These are phyloP conservation scores for Periconia sp. DNA, from an alignment of 2,329 filamentous ascomycete species.

Conservation along the genomic window DNA sequence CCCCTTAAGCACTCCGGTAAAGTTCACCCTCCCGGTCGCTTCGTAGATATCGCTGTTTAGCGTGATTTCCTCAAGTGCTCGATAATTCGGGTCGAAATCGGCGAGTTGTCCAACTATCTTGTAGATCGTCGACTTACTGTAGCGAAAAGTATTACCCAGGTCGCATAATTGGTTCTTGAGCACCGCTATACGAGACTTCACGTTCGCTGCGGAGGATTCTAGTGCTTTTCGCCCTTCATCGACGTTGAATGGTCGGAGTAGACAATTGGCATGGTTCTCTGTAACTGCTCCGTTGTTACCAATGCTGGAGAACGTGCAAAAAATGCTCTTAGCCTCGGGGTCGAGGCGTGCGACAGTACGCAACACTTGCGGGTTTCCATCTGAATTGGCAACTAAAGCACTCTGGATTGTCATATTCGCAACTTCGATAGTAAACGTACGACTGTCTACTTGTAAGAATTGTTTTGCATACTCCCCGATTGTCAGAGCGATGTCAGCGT, in stretches of 20 bases:
- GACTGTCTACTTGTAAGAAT: too few species aligned
- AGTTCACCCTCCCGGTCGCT: constrained; percentile 13
- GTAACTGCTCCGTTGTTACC: too few species aligned
- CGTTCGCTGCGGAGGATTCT: too few species aligned
- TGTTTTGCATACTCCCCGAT: constrained; percentile 34
- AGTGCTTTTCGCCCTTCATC: too few species aligned
- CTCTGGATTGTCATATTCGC: constrained; percentile 17
- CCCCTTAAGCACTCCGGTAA: constrained; percentile 7
- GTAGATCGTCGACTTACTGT: constrained; percentile 14
- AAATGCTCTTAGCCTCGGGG: too few species aligned
- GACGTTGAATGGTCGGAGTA: too few species aligned
- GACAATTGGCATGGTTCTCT: too few species aligned
- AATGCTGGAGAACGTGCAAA: too few species aligned
- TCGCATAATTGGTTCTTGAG: too few species aligned
- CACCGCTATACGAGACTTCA: too few species aligned
- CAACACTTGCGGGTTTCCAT: constrained; percentile 11
- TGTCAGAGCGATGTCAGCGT: constrained; percentile 42
- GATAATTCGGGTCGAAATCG: constrained; percentile 16
- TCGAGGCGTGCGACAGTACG: too few species aligned
- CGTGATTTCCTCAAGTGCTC: constrained; percentile 19
- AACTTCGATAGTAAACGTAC: too few species aligned
- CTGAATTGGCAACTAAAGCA: constrained; percentile 14
- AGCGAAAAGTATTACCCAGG: constrained; percentile 6
- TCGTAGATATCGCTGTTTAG: constrained; percentile 21
- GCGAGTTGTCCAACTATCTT: constrained; percentile 12